phyloP scores from a whole-genome alignment of 257 asterid species.

The Handroanthus guayacan region DNA sequence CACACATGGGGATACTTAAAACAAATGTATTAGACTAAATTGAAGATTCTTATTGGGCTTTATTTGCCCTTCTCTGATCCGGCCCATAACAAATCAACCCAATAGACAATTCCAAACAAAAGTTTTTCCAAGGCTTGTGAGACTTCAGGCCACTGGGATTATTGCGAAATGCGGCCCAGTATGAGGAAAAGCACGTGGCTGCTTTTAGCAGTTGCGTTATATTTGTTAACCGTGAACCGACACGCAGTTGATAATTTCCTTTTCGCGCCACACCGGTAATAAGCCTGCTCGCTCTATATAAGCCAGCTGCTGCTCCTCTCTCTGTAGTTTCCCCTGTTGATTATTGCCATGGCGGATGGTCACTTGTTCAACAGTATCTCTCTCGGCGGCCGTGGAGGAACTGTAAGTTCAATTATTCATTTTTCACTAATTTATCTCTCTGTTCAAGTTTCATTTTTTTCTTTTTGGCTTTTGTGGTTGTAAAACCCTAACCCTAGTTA shows the following conservation, averaged over 20 bases:
- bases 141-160: background rate
- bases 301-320: conserved; percentile 10
- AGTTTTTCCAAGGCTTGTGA: background rate
- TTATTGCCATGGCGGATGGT: conserved; percentile 71
- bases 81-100: background rate
- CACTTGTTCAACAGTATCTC: conserved; percentile 77
- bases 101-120: background rate
- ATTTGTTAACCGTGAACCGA: conserved; percentile 25
- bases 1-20: too few species aligned
- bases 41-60: background rate
- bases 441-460: background rate
- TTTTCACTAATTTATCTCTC: background rate
- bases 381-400: conserved; percentile 93
- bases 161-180: conserved; percentile 20
- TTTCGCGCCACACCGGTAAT: conserved; percentile 51
- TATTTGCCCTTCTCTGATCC: background rate
- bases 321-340: background rate
- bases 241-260: conserved; percentile 33
- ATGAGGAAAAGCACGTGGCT: conserved; percentile 19
- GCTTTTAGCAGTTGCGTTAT: background rate
- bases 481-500: conserved; percentile 36
- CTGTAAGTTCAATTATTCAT: conserved; percentile 51
- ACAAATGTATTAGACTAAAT: background rate
- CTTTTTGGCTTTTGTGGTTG: background rate
- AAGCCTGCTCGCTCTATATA: conserved; percentile 24